phyloP scores from a whole-genome alignment of 129 eudicot genomes.

The Flaveria trinervia region DNA sequence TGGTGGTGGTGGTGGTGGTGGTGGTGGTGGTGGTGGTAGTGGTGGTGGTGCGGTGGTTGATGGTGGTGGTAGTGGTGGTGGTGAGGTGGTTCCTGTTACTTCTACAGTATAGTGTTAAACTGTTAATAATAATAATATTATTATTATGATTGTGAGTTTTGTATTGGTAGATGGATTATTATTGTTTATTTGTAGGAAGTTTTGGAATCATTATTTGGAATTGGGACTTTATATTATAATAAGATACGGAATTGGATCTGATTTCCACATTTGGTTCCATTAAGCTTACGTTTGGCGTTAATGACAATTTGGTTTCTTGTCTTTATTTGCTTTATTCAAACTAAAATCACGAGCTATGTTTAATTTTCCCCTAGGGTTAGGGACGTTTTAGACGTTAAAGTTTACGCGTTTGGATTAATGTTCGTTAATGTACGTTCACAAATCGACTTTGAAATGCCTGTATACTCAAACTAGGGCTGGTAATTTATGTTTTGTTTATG shows the following conservation, averaged over 20 bases:
- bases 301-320: neutral
- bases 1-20: conserved; percentile 24
- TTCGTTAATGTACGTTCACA: too few species aligned
- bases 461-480: too few species aligned
- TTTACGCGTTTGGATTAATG: too few species aligned
- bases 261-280: conserved; percentile 8
- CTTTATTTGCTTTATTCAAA: neutral
- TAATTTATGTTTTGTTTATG: too few species aligned
- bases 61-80: conserved; percentile 36
- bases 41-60: conserved; percentile 9
- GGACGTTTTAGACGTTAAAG: too few species aligned
- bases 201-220: conserved; percentile 22
- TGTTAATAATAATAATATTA: too few species aligned
- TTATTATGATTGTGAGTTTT: neutral
- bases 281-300: neutral
- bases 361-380: too few species aligned
- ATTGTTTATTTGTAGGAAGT: conserved; percentile 28
- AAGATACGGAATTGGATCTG: neutral
- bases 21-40: neutral
- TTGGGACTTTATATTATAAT: conserved; percentile 10
- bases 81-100: conserved; percentile 40
- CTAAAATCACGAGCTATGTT: neutral
- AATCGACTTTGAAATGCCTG: too few species aligned
- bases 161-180: conserved; percentile 1
- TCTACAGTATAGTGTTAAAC: conserved; percentile 41